Percentiles rank a stretch among this genome's conserved stretches.
Conservation (phyloP, 1,284 basidiomycete genomes). For the Rhizopogon hawkerae region DNA sequence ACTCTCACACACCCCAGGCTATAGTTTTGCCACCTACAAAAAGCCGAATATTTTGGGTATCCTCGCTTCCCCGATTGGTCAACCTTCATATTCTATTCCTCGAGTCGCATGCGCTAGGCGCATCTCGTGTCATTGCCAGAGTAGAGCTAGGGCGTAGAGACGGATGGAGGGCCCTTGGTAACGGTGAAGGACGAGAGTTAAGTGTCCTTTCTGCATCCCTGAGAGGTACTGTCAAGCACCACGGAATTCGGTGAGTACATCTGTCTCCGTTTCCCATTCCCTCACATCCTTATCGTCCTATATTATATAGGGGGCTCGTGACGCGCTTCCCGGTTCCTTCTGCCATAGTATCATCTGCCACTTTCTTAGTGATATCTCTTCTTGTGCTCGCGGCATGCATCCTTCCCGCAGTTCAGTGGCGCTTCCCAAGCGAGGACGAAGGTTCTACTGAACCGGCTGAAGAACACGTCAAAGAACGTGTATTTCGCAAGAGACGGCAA, state of each 20-base stretch:
- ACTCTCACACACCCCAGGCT: slow-evolving; percentile 35
- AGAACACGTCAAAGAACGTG: background rate
- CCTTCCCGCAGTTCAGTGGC: slow-evolving; percentile 37
- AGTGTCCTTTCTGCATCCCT: slow-evolving; percentile 54
- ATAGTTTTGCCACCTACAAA: slow-evolving; percentile 43
- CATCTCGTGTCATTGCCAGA: slow-evolving; percentile 41
- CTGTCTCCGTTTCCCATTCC: slow-evolving; percentile 12
- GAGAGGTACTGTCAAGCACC: slow-evolving; percentile 50
- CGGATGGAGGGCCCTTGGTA: slow-evolving; percentile 57
- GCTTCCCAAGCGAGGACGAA: slow-evolving; percentile 12
- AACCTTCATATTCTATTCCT: slow-evolving; percentile 48
- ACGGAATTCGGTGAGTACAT: slow-evolving; percentile 52
- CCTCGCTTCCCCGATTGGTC: slow-evolving; percentile 34
- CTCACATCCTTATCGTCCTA: background rate
- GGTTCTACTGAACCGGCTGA: background rate
- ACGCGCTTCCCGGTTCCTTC: slow-evolving; percentile 58
- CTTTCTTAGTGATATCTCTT: slow-evolving; percentile 33
- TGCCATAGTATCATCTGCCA: slow-evolving; percentile 31
- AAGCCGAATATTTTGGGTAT: slow-evolving; percentile 26
- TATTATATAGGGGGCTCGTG: slow-evolving; percentile 47
- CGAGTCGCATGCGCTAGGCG: slow-evolving; percentile 39
- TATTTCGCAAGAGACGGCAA: slow-evolving; percentile 5
- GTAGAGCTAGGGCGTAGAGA: slow-evolving; percentile 64
- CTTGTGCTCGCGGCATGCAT: slow-evolving; percentile 38
- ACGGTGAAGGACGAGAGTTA: slow-evolving; percentile 61